Base-by-base conservation (phyloP, 2,329 filamentous ascomycete genomes). In the Emmonsiellopsis sp. region DNA sequence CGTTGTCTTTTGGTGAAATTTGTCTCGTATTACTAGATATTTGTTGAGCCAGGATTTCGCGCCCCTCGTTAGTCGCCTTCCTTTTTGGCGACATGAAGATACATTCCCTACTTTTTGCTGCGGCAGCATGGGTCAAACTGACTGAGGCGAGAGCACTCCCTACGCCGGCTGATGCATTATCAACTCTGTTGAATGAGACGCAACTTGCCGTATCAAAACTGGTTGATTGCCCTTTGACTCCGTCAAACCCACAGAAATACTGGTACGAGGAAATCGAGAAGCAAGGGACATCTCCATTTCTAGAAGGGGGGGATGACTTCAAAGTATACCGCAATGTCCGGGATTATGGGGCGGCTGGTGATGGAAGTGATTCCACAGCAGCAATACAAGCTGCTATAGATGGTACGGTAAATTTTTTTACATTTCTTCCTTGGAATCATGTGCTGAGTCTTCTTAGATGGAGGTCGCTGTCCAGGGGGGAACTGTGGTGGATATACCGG, bases 321-420 rank as follows among this genome's bases (percentile, higher is more conserved):
- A 78, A 87, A 67, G 74, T 91, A 58, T 90, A 82, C 71, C 84
- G 87, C 62, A 89, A 89, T 61, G 86, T 91, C 47, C 82, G 80
- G 70, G 85, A 88, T 62, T 91, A 80, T 62, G 87, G 87, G 44
- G 87, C 87, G 47, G 79, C 74, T 57, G 86, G 86, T 70, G 81
- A 81, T 39, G 36, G 66, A 80, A 77, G 53, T 53, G 9, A 33
- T 51, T 11, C 36, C 13, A 39, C 36, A 2, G 36, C 14, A 32
- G 32, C n/a, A 48, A 50, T 36, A 11, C 13, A 17, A n/a, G 34
- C 6, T 42, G 34, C 7, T 37, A 32, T 39, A 39, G 36, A 39
- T n/a, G 36, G 36, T 39, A 10, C 9, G 36, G 9, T 39, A 9
- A 10, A 39, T 5, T n/a, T 10, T 39, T 10, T 39, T 39, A 39